Base-by-base conservation (phyloP, 768 basidiomycete genomes). In the Boletus sp. region DNA sequence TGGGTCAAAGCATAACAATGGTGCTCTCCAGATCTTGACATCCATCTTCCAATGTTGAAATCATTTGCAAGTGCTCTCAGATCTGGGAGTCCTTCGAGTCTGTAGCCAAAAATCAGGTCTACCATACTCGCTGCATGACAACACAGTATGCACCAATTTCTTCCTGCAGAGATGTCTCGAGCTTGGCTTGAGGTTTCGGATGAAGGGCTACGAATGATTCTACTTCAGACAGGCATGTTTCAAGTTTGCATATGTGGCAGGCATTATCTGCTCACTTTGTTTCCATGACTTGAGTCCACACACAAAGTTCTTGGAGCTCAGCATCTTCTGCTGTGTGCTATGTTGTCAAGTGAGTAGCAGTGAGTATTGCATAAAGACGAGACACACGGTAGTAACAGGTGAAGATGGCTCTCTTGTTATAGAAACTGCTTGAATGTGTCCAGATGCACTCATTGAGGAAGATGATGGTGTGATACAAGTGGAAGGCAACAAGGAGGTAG, bases 131-230 rank as follows among this genome's bases (percentile, higher is more conserved):
- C 1, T 17, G 29, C 17, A 40, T 3, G 28, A 28, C 9, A 50
- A 20, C 30, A 48, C n/a, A n/a, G 14, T 18, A 67, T 82, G 45
- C 47, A 94, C 94, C 89, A 45, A 98, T 80, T 48, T 98, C 96
- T 45, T 90, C 92, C 64, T 94, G 87, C 56, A 99, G 73, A 20
- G 86, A 83, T 69, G 91, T 94, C 75, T 98, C 96, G 47, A 96
- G 82, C 70, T 95, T 96, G 36, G 89, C 89, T 73, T 94, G 91
- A 35, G 95, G 81, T 72, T 96, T 98, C 0, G 93, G 92, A n/a
- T 89, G 81, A 15, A 93, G 79, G 6, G 90, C 80, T 29, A 90
- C 84, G 63, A 94, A 92, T 14, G 87, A 80, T 67, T 93, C 91
- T 0, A 89, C 90, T 59, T 97, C 95, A 6, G 81, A 78, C 7